Evolutionary conservation across 768 basidiomycete genomes (phyloP), one percentile per base, ranked within the genome.

Genomic region (Pisolithus albus): DNA sequence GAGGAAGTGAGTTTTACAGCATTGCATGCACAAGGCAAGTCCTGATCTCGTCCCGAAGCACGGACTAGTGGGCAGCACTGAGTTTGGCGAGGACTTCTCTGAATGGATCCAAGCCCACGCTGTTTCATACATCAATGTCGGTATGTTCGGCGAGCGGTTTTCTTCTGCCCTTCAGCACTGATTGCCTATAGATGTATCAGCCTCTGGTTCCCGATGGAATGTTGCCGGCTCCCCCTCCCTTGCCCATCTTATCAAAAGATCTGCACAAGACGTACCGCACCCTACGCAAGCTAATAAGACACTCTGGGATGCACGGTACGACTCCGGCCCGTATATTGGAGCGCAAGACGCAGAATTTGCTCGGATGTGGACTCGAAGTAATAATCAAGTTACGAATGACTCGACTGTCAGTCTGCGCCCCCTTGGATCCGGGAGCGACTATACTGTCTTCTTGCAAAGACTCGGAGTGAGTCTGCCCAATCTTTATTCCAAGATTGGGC

Each of bases 71-170:
- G 94, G 94, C 24, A 88, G 84, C 60, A 94, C 90, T 4, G 95
- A 97, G 68, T 95, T 86, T 80, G 92, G 84, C 3, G 95, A 97
- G 65, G 95, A 97, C 63, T 97, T 95, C 61, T 63, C 82, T 0
- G 75, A 80, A 15, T 95, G 87, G 82, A 81, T 97, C 37, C 75
- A 79, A 38, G 72, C 85, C 32, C 79, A 94, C 55, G 87, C 84
- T 41, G 92, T 89, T 15, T 78, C 88, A 13, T 98, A 97, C 63
- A 70, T 96, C 52, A 96, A 96, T 62, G 75, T 93, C 23, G 82
- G 75, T 72, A 61, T 36, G 70, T 60, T n/a, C 18, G 43, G 19
- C 19, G 5, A 51, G 40, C 24, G 28, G 54, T 8, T 38, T 23
- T 46, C 15, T 46, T 43, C n/a, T 47, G 41, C 46, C 28, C 11